Conservation (phyloP, 495 filamentous ascomycete species). For the Aspergillus homomorphus region DNA sequence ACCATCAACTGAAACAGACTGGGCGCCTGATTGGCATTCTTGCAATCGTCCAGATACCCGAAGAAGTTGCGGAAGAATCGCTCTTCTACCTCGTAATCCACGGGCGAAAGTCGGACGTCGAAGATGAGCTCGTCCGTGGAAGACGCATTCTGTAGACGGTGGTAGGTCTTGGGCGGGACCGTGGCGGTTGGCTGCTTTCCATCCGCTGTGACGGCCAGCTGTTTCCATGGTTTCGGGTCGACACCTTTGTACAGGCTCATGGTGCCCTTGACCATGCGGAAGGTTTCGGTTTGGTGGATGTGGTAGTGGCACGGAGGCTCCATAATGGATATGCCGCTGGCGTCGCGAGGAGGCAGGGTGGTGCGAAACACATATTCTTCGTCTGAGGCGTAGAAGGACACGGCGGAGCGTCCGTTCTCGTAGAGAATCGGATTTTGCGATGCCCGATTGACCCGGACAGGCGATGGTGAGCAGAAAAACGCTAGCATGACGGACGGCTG, state of each 20-base stretch:
- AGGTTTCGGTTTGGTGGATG: background rate
- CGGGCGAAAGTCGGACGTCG: background rate
- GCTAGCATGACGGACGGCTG: background rate
- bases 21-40: background rate
- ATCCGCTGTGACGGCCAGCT: background rate
- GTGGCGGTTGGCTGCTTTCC: background rate
- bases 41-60: background rate
- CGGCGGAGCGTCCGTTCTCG: background rate
- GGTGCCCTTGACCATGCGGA: background rate
- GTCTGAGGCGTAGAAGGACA: background rate
- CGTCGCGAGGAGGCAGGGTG: background rate
- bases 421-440: background rate
- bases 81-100: background rate
- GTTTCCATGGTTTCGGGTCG: background rate
- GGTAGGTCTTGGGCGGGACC: background rate
- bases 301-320: constrained; percentile 2
- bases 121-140: background rate
- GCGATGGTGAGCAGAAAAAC: background rate
- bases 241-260: background rate
- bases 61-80: constrained; percentile 3
- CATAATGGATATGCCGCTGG: background rate
- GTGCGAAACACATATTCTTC: background rate
- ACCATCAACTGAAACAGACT: constrained; percentile 1
- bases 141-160: background rate
- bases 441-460: background rate